Evolutionary conservation across 1,284 basidiomycete genomes (phyloP).

Genomic region (Microbotryum saponariae): DNA sequence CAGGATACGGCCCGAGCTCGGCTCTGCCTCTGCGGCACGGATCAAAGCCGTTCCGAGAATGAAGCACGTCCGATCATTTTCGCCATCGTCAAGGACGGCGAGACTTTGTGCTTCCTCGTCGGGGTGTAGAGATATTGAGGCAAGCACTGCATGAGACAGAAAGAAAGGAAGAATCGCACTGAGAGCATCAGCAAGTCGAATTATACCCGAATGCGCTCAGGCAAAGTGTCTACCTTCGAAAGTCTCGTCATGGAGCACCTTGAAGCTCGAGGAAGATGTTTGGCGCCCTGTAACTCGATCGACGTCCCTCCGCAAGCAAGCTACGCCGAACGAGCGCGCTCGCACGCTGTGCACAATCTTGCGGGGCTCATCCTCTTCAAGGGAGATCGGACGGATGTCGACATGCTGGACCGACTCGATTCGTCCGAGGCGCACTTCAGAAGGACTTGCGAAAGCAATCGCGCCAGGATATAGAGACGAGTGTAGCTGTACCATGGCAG

Average conservation of each 20-base stretch:
- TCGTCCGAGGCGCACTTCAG: slow-evolving; percentile 32
- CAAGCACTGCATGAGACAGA: slow-evolving; percentile 4
- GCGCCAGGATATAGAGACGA: slow-evolving; percentile 11
- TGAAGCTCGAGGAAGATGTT: slow-evolving; percentile 11
- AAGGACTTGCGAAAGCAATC: slow-evolving; percentile 30
- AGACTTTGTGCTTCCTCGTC: slow-evolving; percentile 20
- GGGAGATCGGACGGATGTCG: slow-evolving; percentile 39
- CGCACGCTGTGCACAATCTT: slow-evolving; percentile 35
- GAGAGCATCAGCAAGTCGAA: not conserved
- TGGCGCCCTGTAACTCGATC: slow-evolving; percentile 26
- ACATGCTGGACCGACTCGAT: slow-evolving; percentile 37
- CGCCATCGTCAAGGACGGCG: not conserved
- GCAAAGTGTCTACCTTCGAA: slow-evolving; percentile 21
- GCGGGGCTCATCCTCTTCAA: slow-evolving; percentile 40
- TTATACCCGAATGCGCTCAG: not conserved
- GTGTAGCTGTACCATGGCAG: slow-evolving; percentile 28
- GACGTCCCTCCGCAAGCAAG: slow-evolving; percentile 30
- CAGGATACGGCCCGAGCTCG: slow-evolving; percentile 24
- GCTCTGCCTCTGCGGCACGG: slow-evolving; percentile 9
- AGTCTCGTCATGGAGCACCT: slow-evolving; percentile 27
- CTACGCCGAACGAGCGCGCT: slow-evolving; percentile 20
- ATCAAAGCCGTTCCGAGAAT: slow-evolving; percentile 27
- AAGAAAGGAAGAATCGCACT: not conserved
- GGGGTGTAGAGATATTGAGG: not conserved
- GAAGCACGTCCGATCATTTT: slow-evolving; percentile 10